Evolutionary conservation across 2,329 filamentous ascomycete genomes (phyloP), one percentile per base, ranked within the genome.

Genomic region (Aspergillus tubingensis): DNA sequence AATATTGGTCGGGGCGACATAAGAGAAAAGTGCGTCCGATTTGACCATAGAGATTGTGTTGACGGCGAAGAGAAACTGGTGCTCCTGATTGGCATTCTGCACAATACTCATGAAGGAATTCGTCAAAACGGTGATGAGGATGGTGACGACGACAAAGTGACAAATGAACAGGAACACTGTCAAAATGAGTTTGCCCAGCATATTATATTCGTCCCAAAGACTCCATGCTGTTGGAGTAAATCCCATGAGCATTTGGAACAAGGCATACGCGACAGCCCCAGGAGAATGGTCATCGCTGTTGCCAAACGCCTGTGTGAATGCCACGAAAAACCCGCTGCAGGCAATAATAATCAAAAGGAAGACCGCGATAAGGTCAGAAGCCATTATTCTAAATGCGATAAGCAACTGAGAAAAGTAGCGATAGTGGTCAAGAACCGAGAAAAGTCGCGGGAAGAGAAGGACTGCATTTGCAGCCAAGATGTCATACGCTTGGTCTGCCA

Each of bases 11-110:
- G 94, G 94, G 1, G 94, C 91, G 62, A 97, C 86, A 73, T 97
- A 97, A 3, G 92, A 96, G 80, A 98, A 98, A 0, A 97, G 81
- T 0, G 92, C 91, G 74, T 98, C 94, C n/a, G 95, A 96, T 76
- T 97, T 98, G 66, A 97, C 94, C 91, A 96, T 96, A 4, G 92
- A 96, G 53, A 97, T 96, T 4, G 94, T 96, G 72, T 97, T 98
- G 74, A 98, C 92, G 0, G 94, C 94, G 71, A 98, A 97, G 2
- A 97, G 79, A 72, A 96, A 97, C 65, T 88, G 86, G 68, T 97
- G 93, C 76, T 97, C 94, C 74, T 97, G 90, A 57, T 92, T 91
- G 7, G 93, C 92, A 72, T 97, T 97, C 54, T 92, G 92, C 2
- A 95, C 91, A 72, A 97, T 94, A 1, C 90, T 88, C 90, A 96